Base-by-base conservation (phyloP, 768 basidiomycete genomes). In the Paxillus involutus region DNA sequence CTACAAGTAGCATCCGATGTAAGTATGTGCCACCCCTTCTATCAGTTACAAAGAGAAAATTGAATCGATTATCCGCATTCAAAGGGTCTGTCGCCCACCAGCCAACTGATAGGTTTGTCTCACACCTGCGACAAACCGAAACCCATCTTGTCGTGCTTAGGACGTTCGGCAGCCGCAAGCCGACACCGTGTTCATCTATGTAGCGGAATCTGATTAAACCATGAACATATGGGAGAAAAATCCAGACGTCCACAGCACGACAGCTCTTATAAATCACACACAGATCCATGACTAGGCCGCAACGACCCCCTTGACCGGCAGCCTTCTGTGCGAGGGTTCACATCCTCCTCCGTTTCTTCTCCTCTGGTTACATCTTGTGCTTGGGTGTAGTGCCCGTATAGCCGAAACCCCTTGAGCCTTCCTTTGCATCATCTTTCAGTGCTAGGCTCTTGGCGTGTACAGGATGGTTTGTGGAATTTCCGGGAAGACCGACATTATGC, bases 131-230 rank as follows among this genome's bases (percentile, higher is more conserved):
- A 17, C 17, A n/a, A n/a, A 10, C 16, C 39, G 7, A 40, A 11
- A 4, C 39, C 6, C 39, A 33, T 33, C 33, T 12, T n/a, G 17
- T n/a, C 4, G 39, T 11, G 4, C 39, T 40, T 40, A 12, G 29
- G 30, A 32, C n/a, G 21, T 21, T 52, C 47, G 55, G 47, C 24
- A 21, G 36, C 16, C 32, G 30, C 8, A 36, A 13, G 19, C 45
- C 47, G 51, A 40, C 6, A 4, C 12, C 30, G 14, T 21, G 1
- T 30, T n/a, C 16, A 44, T 30, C 41, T 36, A 43, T n/a, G 49
- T 44, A 33, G 49, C 56, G 64, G 40, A 47, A 55, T 56, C 58
- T 35, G 45, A 53, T 64, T 52, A 57, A 50, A 47, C 58, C 52
- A 50, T 44, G 7, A 37, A 45, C 47, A 9, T 43, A 54, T 46